phyloP scores from a whole-genome alignment of 495 filamentous ascomycete genomes.

The Oleoguttula mirabilis region DNA sequence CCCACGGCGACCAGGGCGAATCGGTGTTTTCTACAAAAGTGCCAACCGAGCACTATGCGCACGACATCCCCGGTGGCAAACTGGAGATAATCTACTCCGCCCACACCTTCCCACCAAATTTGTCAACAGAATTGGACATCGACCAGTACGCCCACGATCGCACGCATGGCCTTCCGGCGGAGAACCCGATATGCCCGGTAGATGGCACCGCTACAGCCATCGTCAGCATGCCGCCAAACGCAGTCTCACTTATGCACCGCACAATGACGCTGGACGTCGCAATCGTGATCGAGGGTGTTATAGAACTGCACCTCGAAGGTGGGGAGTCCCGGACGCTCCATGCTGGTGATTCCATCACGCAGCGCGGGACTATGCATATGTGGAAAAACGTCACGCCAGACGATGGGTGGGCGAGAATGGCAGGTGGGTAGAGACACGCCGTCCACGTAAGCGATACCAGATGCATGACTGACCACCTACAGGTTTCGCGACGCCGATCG shows the following conservation, averaged over 20 bases:
- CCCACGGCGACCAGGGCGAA: conserved; percentile 21
- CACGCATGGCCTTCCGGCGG: conserved; percentile 1
- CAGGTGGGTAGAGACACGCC: no score
- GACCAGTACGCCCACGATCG: conserved; percentile 15
- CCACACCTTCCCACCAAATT: neutral
- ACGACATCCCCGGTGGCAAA: conserved; percentile 7
- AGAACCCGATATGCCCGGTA: conserved; percentile 1
- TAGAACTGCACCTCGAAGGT: conserved; percentile 52
- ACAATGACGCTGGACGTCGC: conserved; percentile 25
- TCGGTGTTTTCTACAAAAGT: conserved; percentile 13
- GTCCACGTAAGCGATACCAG: neutral
- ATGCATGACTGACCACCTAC: neutral
- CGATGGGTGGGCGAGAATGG: conserved; percentile 22
- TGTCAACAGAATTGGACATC: conserved; percentile 10
- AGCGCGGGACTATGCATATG: conserved; percentile 56
- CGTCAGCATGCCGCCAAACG: conserved; percentile 7
- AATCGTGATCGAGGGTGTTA: conserved; percentile 27
- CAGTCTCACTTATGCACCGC: conserved; percentile 20
- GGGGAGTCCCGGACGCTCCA: conserved; percentile 44
- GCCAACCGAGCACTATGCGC: neutral
- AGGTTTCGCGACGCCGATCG: conserved; percentile 4
- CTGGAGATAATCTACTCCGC: conserved; percentile 10
- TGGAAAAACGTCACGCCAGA: conserved; percentile 47
- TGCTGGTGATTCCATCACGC: conserved; percentile 51
- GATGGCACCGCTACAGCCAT: conserved; percentile 6